Evolutionary conservation across 2,329 filamentous ascomycete species (phyloP).

Genomic region (Lasiodiplodia gonubiensis): DNA sequence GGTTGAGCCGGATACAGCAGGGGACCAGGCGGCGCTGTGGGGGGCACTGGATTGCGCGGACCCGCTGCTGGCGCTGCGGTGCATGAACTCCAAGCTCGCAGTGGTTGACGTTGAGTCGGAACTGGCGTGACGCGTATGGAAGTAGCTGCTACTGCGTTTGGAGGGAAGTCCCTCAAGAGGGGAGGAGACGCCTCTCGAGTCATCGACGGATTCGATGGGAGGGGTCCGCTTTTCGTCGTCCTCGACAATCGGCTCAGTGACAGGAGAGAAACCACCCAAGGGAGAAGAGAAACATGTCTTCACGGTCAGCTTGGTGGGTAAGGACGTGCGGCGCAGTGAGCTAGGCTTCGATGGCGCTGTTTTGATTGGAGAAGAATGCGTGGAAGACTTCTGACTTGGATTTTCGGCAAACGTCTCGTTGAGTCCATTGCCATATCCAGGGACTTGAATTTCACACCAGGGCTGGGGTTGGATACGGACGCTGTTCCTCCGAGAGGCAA

Average conservation of each 20-base stretch:
- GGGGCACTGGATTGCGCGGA: constrained; percentile 1
- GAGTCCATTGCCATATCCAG: constrained; percentile 47
- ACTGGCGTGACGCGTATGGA: constrained; percentile 8
- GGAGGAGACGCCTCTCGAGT: not conserved
- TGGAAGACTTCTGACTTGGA: not conserved
- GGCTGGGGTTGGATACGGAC: constrained; percentile 36
- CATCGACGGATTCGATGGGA: not conserved
- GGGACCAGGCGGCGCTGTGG: constrained; percentile 11
- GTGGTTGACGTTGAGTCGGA: not conserved
- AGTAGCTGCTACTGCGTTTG: constrained; percentile 4
- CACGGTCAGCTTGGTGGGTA: constrained; percentile 18
- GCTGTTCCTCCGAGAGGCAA: constrained; percentile 39
- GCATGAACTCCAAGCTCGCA: not conserved
- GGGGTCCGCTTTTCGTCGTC: constrained; percentile 25
- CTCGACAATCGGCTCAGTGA: constrained; percentile 23
- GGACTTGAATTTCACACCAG: constrained; percentile 47
- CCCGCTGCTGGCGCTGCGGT: constrained; percentile 5
- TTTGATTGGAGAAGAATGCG: not conserved
- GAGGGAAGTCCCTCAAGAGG: not conserved
- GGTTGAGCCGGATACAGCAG: constrained; percentile 9
- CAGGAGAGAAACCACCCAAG: not conserved
- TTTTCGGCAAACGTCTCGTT: constrained; percentile 34
- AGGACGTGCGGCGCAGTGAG: constrained; percentile 12
- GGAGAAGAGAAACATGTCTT: constrained; percentile 19
- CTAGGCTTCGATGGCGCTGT: not conserved